phyloP scores from a whole-genome alignment of 2,329 filamentous ascomycete genomes.

The Talaromyces funiculosus region DNA sequence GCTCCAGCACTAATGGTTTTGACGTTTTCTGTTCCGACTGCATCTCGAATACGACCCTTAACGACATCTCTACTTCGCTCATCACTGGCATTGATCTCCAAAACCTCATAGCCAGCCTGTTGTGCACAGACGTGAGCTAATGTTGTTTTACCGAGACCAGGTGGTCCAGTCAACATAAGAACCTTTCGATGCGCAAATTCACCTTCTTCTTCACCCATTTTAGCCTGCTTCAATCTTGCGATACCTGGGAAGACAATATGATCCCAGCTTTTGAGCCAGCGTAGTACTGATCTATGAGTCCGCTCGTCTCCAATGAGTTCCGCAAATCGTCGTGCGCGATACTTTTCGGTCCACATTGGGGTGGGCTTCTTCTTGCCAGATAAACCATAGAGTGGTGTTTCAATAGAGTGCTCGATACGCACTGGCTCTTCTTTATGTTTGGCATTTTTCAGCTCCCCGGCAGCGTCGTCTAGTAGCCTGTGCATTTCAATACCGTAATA shows the following conservation, averaged over 20 bases:
- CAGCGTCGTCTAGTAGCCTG: slow-evolving; percentile 66
- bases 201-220: slow-evolving; percentile 48
- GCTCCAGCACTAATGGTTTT: slow-evolving; percentile 55
- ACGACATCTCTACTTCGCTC: slow-evolving; percentile 87
- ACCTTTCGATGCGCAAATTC: slow-evolving; percentile 82
- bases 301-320: slow-evolving; percentile 92
- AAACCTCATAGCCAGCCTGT: slow-evolving; percentile 91
- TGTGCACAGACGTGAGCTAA: slow-evolving; percentile 90
- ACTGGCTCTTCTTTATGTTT: background rate
- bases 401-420: slow-evolving; percentile 30
- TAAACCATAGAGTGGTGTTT: slow-evolving; percentile 21
- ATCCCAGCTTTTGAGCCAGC: slow-evolving; percentile 95
- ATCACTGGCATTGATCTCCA: slow-evolving; percentile 97
- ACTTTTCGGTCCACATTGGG: slow-evolving; percentile 90
- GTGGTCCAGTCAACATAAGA: slow-evolving; percentile 81
- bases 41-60: slow-evolving; percentile 82
- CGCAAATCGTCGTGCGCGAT: slow-evolving; percentile 83
- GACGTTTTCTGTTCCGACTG: slow-evolving; percentile 89
- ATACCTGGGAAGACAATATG: slow-evolving; percentile 80
- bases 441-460: slow-evolving; percentile 50
- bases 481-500: slow-evolving; percentile 96
- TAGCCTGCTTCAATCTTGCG: slow-evolving; percentile 54
- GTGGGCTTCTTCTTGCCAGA: slow-evolving; percentile 27
- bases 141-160: slow-evolving; percentile 92
- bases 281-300: slow-evolving; percentile 81